These are phyloP conservation scores for Cryphonectria nitschkei DNA, from an alignment of 2,329 filamentous ascomycete genomes.

Conservation along the genomic window DNA sequence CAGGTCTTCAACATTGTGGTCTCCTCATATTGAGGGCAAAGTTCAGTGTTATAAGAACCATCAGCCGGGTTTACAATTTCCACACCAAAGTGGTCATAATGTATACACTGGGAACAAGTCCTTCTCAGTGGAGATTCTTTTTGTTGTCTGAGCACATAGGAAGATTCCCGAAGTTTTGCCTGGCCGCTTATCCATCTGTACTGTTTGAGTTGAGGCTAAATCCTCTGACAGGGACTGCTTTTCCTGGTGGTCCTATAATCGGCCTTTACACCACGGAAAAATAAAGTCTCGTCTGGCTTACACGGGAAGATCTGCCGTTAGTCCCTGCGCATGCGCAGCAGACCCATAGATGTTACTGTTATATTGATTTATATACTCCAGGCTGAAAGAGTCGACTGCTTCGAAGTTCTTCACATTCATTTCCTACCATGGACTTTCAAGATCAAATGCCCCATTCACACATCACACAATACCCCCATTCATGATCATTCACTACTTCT, in stretches of 20 bases:
- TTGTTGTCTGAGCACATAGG: background rate
- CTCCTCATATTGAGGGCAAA: too few species aligned
- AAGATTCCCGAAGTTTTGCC: constrained; percentile 24
- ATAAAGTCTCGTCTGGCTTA: constrained; percentile 13
- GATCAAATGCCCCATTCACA: background rate
- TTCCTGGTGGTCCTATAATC: background rate
- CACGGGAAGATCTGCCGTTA: constrained; percentile 25
- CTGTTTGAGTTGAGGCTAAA: constrained; percentile 24
- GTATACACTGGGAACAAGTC: background rate
- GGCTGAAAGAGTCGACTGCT: background rate
- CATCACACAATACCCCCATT: background rate
- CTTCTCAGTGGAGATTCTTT: background rate
- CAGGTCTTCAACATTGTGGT: too few species aligned
- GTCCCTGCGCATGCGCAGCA: background rate
- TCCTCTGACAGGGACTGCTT: constrained; percentile 8
- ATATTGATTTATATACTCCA: background rate
- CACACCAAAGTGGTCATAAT: background rate
- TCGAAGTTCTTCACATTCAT: background rate
- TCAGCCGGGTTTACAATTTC: background rate
- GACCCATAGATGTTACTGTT: background rate
- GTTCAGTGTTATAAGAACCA: too few species aligned
- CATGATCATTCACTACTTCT: background rate
- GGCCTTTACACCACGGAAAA: background rate
- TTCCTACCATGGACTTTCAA: background rate
- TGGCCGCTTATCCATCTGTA: background rate